Evolutionary conservation across 331 rosid genomes (phyloP).

Genomic region (Malus hybrid): DNA sequence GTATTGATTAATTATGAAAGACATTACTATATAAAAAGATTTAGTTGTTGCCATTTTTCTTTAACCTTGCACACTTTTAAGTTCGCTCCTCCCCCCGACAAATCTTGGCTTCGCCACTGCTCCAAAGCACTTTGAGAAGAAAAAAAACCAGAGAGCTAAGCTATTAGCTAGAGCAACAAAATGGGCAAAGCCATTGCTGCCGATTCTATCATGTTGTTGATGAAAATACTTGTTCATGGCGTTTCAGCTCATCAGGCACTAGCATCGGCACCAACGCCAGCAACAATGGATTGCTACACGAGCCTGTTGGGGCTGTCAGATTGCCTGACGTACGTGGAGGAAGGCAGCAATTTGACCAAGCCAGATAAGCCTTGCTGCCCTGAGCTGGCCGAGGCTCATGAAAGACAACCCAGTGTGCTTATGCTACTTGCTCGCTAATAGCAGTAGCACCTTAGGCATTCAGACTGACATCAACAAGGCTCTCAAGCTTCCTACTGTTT

Average conservation of each 20-base stretch:
- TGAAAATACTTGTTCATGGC: no score
- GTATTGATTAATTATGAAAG: no score
- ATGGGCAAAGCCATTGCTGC: no score
- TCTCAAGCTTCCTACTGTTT: slow-evolving; percentile 58
- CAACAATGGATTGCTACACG: slow-evolving; percentile 9
- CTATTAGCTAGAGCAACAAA: no score
- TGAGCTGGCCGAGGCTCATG: slow-evolving; percentile 48
- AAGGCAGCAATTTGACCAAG: slow-evolving; percentile 40
- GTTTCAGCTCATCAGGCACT: neutral
- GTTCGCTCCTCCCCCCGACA: no score
- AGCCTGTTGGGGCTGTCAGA: slow-evolving; percentile 40
- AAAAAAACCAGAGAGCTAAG: no score
- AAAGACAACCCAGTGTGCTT: slow-evolving; percentile 46
- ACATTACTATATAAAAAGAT: no score
- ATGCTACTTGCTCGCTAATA: slow-evolving; percentile 40
- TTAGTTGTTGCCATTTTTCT: no score
- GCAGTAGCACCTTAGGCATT: slow-evolving; percentile 19
- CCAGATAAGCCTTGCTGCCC: slow-evolving; percentile 76
- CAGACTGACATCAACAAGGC: slow-evolving; percentile 46
- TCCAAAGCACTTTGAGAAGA: no score
- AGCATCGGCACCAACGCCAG: neutral
- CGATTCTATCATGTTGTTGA: no score
- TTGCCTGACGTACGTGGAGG: slow-evolving; percentile 50
- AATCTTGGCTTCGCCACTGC: no score
- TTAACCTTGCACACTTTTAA: no score